Evolutionary conservation across 2,329 filamentous ascomycete genomes (phyloP), one percentile per base, ranked within the genome.

Genomic region (Fusarium tupiense): DNA sequence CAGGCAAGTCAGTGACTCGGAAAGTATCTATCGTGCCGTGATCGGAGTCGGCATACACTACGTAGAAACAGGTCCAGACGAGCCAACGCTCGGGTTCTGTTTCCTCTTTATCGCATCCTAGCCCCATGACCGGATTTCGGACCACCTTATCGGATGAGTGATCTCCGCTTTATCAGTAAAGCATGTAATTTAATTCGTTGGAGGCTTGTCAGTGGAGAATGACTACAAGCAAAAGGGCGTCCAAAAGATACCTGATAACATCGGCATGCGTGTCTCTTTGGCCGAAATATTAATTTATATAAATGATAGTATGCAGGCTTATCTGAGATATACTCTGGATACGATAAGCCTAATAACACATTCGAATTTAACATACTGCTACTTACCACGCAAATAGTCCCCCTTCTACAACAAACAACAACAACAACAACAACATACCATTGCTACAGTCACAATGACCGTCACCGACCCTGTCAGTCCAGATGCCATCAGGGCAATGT

Each of bases 401-500:
- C n/a, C 40, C 22, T 13, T 61, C 35, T 35, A 14, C 19, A 19
- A 5, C 19, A 50, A 8, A 13, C 29, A 33, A 41, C 8, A 22
- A 35, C 29, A n/a, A 12, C 19, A 8, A 13, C 29, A 33, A 41
- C 8, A 22, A 35, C 29, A n/a, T 26, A 38, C 14, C 29, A 31
- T 31, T 31, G 4, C n/a, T 20, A 16, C 11, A 20, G 3, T 31
- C 40, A 57, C 14, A 13, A 73, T 73, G 71, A 24, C 43, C 22
- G 26, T 24, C 13, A 67, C 50, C 46, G 61, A 59, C 11, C 31
- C 31, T 8, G 35, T 57, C 35, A 72, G 43, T 24, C 69, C 72
- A 16, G 72, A 74, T 41, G 26, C 60, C 19, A 69, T 64, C 58
- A 62, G 71, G 40, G 67, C 71, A 8, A 52, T 69, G 67, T 82